Percentiles rank a stretch among this genome's conserved stretches.
These are phyloP conservation scores for Cyclotella atomus DNA, from an alignment of 108 stramenopile species.

Conservation along the genomic window DNA sequence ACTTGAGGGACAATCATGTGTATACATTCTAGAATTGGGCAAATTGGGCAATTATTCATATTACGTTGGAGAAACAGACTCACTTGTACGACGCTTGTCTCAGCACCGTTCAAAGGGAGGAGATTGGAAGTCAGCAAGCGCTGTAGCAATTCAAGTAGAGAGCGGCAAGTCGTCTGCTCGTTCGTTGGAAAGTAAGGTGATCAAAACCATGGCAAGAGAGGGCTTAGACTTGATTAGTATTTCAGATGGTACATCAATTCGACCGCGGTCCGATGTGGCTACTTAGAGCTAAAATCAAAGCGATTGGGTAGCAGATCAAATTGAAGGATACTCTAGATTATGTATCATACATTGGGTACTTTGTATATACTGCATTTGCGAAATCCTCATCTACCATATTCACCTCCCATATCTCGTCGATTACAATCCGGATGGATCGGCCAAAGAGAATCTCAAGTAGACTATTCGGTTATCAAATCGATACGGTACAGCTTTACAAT, in stretches of 20 bases:
- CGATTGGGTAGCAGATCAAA: no score
- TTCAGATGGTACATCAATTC: slow-evolving; percentile 60
- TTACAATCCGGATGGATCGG: no score
- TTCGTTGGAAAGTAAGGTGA: slow-evolving; percentile 68
- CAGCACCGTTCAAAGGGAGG: slow-evolving; percentile 72
- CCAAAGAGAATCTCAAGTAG: no score
- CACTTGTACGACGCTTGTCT: slow-evolving; percentile 59
- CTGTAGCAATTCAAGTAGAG: slow-evolving; percentile 58
- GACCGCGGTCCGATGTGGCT: no score
- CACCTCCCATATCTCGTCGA: no score
- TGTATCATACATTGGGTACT: no score
- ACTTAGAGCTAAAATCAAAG: no score
- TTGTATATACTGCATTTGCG: no score
- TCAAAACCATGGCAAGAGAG: slow-evolving; percentile 60
- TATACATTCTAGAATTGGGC: slow-evolving; percentile 78
- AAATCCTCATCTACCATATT: no score
- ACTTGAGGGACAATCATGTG: slow-evolving; percentile 76
- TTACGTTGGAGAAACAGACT: slow-evolving; percentile 92
- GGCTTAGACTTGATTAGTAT: slow-evolving; percentile 70
- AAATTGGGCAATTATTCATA: slow-evolving; percentile 26
- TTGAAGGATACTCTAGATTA: no score
- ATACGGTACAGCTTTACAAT: no score
- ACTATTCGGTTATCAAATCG: no score
- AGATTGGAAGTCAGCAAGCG: slow-evolving; percentile 47
- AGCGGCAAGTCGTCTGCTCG: slow-evolving; percentile 75